Base-by-base conservation (phyloP, 805 yeast species). In the Candida chauliodis region DNA sequence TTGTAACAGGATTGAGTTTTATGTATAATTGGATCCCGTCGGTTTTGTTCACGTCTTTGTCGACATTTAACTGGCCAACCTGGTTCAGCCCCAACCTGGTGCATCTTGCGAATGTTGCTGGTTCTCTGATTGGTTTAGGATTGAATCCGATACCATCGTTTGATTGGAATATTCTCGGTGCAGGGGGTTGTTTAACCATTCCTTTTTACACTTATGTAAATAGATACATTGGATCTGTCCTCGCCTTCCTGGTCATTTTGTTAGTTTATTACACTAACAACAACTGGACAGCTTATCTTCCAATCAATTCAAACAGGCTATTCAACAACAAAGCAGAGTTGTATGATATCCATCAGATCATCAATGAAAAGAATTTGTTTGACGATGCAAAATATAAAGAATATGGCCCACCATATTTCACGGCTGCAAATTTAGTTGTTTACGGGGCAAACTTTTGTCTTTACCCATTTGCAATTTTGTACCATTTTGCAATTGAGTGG, bases 351-450 rank as follows among this genome's bases (percentile, higher is more conserved):
- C 63, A 66, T 13, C 53, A 67, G 37, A 66, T 80, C 13, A 51
- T 80, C 30, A 56, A 71, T 36, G 58, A 53, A 3, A 54, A 73
- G 13, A 71, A 69, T 41, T 47, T 53, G 13, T 66, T 80, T 32
- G 81, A 78, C 49, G 43, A 55, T 16, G 53, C 47, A 2, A 72
- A 71, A 47, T 79, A 79, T 51, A 61, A 64, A 39, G 43, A 55
- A n/a, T 73, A 78, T 44, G 82, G 85, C 1, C 81, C 84, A 7
- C 87, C 88, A 7, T 81, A 72, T 55, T 79, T 77, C 50, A 53
- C 77, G 20, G 85, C 87, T 5, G 84, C 79, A 1, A 76, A 76
- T 51, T 56, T 79, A 42, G 75, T 80, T 8, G 55, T 68, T 15
- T 79, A 78, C 49, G 84, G 84, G 14, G 73, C 79, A 0, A 71